Conservation (phyloP, 306 rosid species). For the Sechiopsis laciniata region DNA sequence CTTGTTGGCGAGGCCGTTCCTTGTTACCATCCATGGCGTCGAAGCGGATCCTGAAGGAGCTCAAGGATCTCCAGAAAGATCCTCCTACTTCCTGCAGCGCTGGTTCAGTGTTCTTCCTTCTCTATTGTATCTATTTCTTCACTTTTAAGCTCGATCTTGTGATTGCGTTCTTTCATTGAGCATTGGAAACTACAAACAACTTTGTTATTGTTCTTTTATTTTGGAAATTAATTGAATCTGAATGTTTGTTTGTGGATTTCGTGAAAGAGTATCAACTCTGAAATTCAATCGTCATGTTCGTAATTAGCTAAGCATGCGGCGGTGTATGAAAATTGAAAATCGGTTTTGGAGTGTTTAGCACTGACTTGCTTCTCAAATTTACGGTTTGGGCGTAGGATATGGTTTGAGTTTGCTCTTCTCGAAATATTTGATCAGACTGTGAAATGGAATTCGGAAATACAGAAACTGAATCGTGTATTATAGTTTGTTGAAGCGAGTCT, state of each 20-base stretch:
- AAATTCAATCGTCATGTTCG: too few relatives aligned
- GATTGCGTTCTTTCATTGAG: neutral
- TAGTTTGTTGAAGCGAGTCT: neutral
- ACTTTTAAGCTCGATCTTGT: slow-evolving; percentile 19
- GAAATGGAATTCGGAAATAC: slow-evolving; percentile 12
- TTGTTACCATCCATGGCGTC: slow-evolving; percentile 57
- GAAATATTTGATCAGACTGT: neutral
- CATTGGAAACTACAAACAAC: neutral
- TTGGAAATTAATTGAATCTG: neutral
- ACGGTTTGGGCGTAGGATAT: neutral
- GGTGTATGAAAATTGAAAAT: neutral
- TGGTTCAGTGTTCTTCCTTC: slow-evolving; percentile 34
- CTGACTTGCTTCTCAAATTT: neutral
- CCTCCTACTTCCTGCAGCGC: slow-evolving; percentile 89
- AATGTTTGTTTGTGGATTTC: slow-evolving; percentile 15
- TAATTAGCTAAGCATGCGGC: neutral
- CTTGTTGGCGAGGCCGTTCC: slow-evolving; percentile 39
- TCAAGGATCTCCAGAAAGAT: slow-evolving; percentile 81
- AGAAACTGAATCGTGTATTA: neutral
- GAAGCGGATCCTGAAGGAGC: slow-evolving; percentile 83
- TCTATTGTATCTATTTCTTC: neutral
- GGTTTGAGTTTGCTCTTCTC: neutral
- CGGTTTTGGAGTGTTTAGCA: neutral
- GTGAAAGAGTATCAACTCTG: slow-evolving; percentile 1
- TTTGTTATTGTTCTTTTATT: neutral